Evolutionary conservation across 805 yeast species (phyloP), one percentile per base, ranked within the genome.

Genomic region (Ogataea philodendri): DNA sequence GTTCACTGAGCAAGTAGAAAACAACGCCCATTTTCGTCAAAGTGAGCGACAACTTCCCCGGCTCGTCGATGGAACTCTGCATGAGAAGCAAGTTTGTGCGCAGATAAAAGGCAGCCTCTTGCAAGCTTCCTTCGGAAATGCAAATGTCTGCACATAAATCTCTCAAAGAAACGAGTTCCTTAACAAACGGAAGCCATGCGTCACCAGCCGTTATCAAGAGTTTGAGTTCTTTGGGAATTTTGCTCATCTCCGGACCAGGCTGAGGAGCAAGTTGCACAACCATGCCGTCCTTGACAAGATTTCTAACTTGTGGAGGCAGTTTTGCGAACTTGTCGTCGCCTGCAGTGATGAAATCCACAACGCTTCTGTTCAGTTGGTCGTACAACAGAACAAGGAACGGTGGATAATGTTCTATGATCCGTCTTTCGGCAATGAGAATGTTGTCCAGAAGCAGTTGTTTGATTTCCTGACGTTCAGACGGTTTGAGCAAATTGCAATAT

Each of bases 181-280:
- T 44, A 5, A 54, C 31, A 27, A 54, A 57, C 3, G 35, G 39
- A 5, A 60, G 59, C 62, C 62, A 57, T 1, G 52, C 60, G n/a
- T 43, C 48, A 5, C 47, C 45, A 21, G 43, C 46, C 7, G 50
- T 35, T 3, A 44, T 46, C 19, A 51, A 26, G 11, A 55, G 33
- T 23, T 40, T 44, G 22, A 45, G 42, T 35, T 53, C 59, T 5
- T 39, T 36, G 3, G 57, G 45, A 15, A 41, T 30, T 9, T 48
- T 49, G 5, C 15, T 8, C 27, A 36, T 24, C 8, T 51, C 48
- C 5, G 52, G 46, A 15, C 42, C 42, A 7, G 47, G 32, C 4
- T 52, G 51, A 11, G 52, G 37, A 11, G 46, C 49, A 8, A 53
- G 35, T 14, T 52, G 46, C 9, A 19, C 26, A 26, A 41, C 41